Evolutionary conservation across 108 stramenopile species (phyloP), one percentile per base, ranked within the genome.

Genomic region (Aurantiochytrium sp.): DNA sequence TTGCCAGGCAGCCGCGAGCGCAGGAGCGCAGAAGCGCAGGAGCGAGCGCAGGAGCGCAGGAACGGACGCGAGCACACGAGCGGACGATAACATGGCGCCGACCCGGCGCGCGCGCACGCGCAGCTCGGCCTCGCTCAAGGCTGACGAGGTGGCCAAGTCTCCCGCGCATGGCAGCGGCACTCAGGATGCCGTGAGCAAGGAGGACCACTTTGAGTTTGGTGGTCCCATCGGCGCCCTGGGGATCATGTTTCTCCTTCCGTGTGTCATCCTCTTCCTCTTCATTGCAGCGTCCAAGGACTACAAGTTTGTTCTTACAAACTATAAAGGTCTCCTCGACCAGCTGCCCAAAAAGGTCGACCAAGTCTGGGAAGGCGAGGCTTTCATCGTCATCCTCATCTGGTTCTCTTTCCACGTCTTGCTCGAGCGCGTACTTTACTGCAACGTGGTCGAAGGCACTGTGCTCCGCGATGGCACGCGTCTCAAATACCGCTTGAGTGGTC

Each of bases 401-500:
- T 95, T 98, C 64, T 29, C 93, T 5, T 94, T 97, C 89, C 95
- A 97, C 89, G 96, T 98, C 14, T 5, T 96, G 5, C 92, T 98
- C 72, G 96, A 98, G 92, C 89, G 95, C 35, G 45, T 96, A 5
- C 91, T 98, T 44, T 97, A 96, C 14, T 96, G 96, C 57, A 94
- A 95, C 76, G 53, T 93, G 5, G 96, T 96, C 4, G 88, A 95
- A 21, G 97, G 97, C n/a, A 72, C 90, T 23, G 89, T 51, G 4
- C 60, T 91, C 25, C 91, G 92, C 0, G 93, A 91, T 88, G 93
- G 94, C 58, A 76, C 88, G 60, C 90, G 92, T 14, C 93, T 99
- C 51, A 43, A 88, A 5, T 99, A 99, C 90, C 95, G 95, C 72
- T 90, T 99, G 90, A 98, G 96, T 90, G 99, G 98, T 6, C 98